These are phyloP conservation scores for Saccharomycopsis hybrid DNA, from an alignment of 1,139 yeast species.

Conservation along the genomic window DNA sequence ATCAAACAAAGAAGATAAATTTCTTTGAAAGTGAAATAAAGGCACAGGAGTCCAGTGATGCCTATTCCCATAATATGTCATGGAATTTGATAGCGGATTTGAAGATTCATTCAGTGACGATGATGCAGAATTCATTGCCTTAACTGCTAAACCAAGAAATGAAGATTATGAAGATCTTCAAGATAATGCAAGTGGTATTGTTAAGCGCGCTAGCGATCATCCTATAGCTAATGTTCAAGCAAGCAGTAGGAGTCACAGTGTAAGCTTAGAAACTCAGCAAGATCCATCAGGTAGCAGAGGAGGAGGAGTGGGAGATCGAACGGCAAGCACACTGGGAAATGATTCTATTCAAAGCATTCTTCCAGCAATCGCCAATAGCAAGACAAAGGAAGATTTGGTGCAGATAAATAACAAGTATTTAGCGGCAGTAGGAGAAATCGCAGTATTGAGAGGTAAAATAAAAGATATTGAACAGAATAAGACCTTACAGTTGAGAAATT, in stretches of 20 bases:
- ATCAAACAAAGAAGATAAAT: too few species aligned
- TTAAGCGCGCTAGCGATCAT: not conserved
- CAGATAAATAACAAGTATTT: slow-evolving; percentile 17
- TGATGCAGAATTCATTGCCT: slow-evolving; percentile 19
- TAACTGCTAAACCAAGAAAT: slow-evolving; percentile 14
- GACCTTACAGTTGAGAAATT: slow-evolving; percentile 9
- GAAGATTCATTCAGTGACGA: slow-evolving; percentile 17
- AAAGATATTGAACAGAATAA: slow-evolving; percentile 13
- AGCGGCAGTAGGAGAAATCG: slow-evolving; percentile 20
- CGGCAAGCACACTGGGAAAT: not conserved
- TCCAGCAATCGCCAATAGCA: not conserved
- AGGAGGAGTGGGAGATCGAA: not conserved
- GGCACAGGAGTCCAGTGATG: not conserved
- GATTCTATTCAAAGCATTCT: too few species aligned
- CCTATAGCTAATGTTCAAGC: not conserved
- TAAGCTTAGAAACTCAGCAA: not conserved
- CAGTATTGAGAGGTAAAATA: slow-evolving; percentile 16
- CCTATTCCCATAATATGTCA: not conserved
- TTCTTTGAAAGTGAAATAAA: too few species aligned
- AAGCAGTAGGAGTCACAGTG: not conserved
- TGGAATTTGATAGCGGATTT: not conserved
- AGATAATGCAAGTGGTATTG: not conserved
- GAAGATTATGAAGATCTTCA: not conserved
- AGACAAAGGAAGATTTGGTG: not conserved
- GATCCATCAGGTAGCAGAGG: not conserved